Base-by-base conservation (phyloP, 305 asterid genomes). In the Andrographis paniculata region DNA sequence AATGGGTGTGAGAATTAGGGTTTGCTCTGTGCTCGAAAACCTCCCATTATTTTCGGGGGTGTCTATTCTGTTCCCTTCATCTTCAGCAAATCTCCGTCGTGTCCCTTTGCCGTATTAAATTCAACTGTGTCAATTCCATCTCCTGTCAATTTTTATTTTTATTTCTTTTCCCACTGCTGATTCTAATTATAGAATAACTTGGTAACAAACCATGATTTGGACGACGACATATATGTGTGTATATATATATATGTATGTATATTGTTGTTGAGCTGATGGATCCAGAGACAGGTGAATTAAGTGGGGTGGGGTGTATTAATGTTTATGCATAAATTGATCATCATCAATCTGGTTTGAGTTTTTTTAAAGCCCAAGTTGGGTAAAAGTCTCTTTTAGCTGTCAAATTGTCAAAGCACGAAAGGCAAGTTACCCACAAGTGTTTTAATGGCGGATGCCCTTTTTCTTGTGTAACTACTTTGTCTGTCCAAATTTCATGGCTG, bases 11-110 rank as follows among this genome's bases (percentile, higher is more conserved):
- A 39, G 10, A 45, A n/a, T 33, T 33, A 24, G 30, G 30, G 30
- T 13, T 33, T 33, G 4, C 12, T 33, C 38, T 33, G 59, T 48
- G 56, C 37, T 58, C 64, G n/a, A 63, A 63, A 55, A 33, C 38
- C 79, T 44, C 87, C 97, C 95, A 68, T 80, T 71, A 75, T 72
- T 80, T 84, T 67, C 84, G 95, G 97, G 94, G 94, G 77, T 80
- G 87, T 87, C 84, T 80, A 74, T 72, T 69, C 74, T 74, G 91
- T 78, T 85, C 91, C 91, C 91, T 70, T 66, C 49, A 42, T 58
- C 68, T 73, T 77, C 79, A 64, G 66, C 87, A 80, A 74, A 75
- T 70, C 89, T 75, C 89, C 72, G 63, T 66, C 74, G 55, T 75
- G 79, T 69, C 92, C 82, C 69, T 51, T 73, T 44, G 51, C 58